Evolutionary conservation across 2,329 filamentous ascomycete species (phyloP), one percentile per base, ranked within the genome.

Genomic region (Aspergillus japonicus): DNA sequence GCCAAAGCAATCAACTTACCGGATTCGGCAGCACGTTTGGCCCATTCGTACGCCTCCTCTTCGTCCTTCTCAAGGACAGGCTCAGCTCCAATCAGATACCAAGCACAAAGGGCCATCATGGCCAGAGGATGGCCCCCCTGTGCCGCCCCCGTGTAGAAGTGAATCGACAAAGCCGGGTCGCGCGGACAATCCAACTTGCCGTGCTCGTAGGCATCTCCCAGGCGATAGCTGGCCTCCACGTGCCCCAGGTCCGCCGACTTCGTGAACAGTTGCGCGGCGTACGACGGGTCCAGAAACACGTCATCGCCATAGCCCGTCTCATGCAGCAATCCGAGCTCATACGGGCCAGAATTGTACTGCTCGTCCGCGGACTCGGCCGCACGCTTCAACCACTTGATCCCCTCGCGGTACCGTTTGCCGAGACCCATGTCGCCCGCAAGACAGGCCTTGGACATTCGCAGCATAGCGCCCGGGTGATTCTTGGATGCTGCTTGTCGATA

Each of bases 31-130:
- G 95, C 91, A 70, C 89, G 88, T 69, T 87, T 87, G 16, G 95
- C 93, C 95, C 95, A 99, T 74, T 96, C 93, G 71, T 96, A 98
- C 10, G 95, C 95, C 76, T 99, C 95, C 67, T 89, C 89, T 75
- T 98, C 94, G 69, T 99, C 94, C 77, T 95, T 96, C 62, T 96
- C 93, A 23, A 99, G 79, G 14, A 98, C 87, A 0, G 93, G 92
- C 66, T 93, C 90, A 1, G 95, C 95, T 11, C 95, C 95, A 47
- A 98, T 90, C 83, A 98, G 90, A 75, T 98, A 99, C 95, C 95
- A 99, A 11, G 95, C 95, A 77, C 95, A 99, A 8, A 99, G 82
- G 4, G 94, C 94, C 93, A 99, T 96, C 92, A 98, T 98, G 51
- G 92, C 94, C 51, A 87, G 85, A 0, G 92, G 83, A 70, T 97